Percentiles rank a stretch among this genome's conserved stretches.
Evolutionary conservation across 106 monocot genomes (phyloP).

Genomic region (Allium cepa): DNA sequence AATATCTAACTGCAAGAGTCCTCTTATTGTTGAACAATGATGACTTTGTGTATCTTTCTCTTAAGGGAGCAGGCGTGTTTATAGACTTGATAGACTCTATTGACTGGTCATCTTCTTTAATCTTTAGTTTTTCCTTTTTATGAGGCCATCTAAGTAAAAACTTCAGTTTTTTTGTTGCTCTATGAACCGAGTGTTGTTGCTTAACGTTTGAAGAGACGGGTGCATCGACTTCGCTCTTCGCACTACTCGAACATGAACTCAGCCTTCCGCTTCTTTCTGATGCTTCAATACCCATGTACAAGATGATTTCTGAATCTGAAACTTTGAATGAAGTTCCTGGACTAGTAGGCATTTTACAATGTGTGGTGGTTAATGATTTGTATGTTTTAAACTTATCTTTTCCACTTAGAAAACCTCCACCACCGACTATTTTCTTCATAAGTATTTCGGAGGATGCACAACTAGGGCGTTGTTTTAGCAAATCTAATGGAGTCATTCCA

Average conservation of each 20-base stretch:
- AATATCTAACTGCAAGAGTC: conserved; percentile 42
- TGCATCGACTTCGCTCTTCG: conserved; percentile 19
- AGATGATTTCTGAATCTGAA: conserved; percentile 79
- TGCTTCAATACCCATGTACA: conserved; percentile 46
- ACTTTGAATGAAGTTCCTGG: conserved; percentile 79
- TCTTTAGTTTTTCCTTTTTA: conserved; percentile 29
- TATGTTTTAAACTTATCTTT: conserved; percentile 12
- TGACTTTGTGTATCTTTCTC: conserved; percentile 44
- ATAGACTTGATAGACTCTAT: conserved; percentile 36
- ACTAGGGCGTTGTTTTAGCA: conserved; percentile 38
- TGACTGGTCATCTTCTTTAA: conserved; percentile 34
- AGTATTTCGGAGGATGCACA: conserved; percentile 57
- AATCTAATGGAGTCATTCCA: conserved; percentile 75
- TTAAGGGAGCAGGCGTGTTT: conserved; percentile 54
- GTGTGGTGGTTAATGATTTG: conserved; percentile 33
- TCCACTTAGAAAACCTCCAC: conserved; percentile 52
- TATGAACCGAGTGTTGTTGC: conserved; percentile 25
- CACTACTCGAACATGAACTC: conserved; percentile 48
- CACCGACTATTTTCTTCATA: conserved; percentile 61
- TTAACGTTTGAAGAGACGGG: neutral
- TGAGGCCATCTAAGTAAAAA: conserved; percentile 39
- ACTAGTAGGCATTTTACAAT: conserved; percentile 39
- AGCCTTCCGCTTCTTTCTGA: conserved; percentile 31
- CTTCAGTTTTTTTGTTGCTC: conserved; percentile 54
- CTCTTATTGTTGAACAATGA: conserved; percentile 59